These are phyloP conservation scores for Clarireedia sp. DNA, from an alignment of 2,329 filamentous ascomycete genomes.

Conservation along the genomic window DNA sequence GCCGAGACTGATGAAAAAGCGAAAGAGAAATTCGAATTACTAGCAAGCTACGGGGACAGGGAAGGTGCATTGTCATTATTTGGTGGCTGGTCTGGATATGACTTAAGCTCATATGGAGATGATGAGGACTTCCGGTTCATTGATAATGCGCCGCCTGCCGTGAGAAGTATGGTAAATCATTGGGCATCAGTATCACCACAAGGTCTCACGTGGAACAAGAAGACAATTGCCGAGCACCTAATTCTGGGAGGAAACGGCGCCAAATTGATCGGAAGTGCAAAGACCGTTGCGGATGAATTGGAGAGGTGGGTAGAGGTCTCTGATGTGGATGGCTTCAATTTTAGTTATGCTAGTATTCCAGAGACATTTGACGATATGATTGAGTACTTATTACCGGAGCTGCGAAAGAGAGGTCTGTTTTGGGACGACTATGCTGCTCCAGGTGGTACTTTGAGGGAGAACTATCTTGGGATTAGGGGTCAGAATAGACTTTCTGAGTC, in stretches of 20 bases:
- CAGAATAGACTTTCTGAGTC: conserved; percentile 42
- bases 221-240: conserved; percentile 24
- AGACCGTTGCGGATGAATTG: conserved; percentile 21
- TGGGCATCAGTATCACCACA: conserved; percentile 35
- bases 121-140: conserved; percentile 55
- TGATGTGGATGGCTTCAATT: conserved; percentile 25
- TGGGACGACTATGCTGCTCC: conserved; percentile 43
- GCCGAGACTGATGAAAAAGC: conserved; percentile 60
- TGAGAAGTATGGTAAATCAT: conserved; percentile 39
- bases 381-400: conserved; percentile 56
- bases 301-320: conserved; percentile 22
- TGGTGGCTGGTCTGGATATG: conserved; percentile 66
- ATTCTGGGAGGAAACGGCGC: conserved; percentile 23
- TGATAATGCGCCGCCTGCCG: conserved; percentile 37
- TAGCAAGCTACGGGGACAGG: conserved; percentile 50
- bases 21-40: conserved; percentile 53
- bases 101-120: conserved; percentile 51
- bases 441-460: conserved; percentile 53
- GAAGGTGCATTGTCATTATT: conserved; percentile 65
- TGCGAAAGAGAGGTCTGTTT: conserved; percentile 50
- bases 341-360: conserved; percentile 40
- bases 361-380: conserved; percentile 61
- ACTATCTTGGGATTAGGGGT: conserved; percentile 45
- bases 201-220: conserved; percentile 32
- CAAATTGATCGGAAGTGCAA: conserved; percentile 20